A percentile compares a stretch with the other conserved stretches of the same genome.
Evolutionary conservation across 257 asterid genomes (phyloP).

Genomic region (Nicotiana paniculata): DNA sequence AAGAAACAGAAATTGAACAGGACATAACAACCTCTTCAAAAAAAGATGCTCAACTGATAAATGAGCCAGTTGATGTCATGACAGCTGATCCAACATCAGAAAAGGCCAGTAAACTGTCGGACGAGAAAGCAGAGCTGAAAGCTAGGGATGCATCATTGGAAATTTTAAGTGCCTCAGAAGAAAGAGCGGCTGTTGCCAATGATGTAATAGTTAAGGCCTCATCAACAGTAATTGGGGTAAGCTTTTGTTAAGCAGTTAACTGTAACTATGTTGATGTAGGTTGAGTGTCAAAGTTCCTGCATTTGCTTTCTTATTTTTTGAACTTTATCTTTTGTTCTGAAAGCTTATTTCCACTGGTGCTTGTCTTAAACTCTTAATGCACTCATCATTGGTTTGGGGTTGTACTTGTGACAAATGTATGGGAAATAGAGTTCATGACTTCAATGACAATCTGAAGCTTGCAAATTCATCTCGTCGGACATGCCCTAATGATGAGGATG

Average conservation of each 20-base stretch:
- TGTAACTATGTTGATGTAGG: neutral
- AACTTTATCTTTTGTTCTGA: neutral
- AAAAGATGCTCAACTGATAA: conserved; percentile 10
- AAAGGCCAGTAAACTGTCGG: conserved; percentile 6
- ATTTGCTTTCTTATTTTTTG: neutral
- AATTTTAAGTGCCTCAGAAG: conserved; percentile 16
- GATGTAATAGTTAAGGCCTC: conserved; percentile 24
- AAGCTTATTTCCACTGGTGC: neutral
- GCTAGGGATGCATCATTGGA: conserved; percentile 22
- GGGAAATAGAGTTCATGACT: neutral
- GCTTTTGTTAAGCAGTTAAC: neutral
- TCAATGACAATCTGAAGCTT: neutral
- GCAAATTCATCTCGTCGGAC: neutral
- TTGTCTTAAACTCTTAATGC: neutral
- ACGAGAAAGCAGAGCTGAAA: conserved; percentile 16
- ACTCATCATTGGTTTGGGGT: neutral
- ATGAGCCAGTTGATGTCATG: conserved; percentile 18
- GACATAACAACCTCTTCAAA: conserved; percentile 16
- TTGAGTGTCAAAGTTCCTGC: neutral
- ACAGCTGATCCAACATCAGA: conserved; percentile 16
- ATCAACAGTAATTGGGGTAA: conserved; percentile 23
- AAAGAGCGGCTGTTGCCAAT: conserved; percentile 7
- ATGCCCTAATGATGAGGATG: neutral
- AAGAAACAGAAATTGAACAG: conserved; percentile 20
- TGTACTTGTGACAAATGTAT: neutral